A percentile compares a stretch with the other conserved stretches of the same genome.
Evolutionary conservation across 2,329 filamentous ascomycete species (phyloP).

Genomic region (Thielaviopsis ethacetica): DNA sequence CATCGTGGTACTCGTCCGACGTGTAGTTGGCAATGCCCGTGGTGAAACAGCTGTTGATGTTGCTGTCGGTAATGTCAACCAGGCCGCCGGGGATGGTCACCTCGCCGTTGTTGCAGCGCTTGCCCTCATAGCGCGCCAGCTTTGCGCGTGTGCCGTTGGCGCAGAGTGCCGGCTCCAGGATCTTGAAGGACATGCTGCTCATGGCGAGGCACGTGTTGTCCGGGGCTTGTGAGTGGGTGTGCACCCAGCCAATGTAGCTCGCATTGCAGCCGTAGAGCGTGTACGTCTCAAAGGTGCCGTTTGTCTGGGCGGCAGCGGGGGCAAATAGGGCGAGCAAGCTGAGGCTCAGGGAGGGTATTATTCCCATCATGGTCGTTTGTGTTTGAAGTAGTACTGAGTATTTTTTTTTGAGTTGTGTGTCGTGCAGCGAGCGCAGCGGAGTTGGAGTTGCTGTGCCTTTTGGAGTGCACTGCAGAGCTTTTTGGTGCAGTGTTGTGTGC

Average conservation of each 20-base stretch:
- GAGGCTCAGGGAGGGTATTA: not conserved
- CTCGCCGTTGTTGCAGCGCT: constrained; percentile 11
- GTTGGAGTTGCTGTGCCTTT: not conserved
- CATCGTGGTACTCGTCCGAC: constrained; percentile 7
- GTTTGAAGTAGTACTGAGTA: no score
- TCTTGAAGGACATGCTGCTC: constrained; percentile 10
- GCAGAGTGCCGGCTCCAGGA: constrained; percentile 10
- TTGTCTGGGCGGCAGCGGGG: constrained; percentile 5
- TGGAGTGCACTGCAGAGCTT: not conserved
- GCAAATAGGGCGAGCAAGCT: not conserved
- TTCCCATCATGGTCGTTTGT: not conserved
- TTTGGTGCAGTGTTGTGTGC: no score
- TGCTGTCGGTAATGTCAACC: constrained; percentile 9
- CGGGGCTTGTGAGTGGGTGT: constrained; percentile 8
- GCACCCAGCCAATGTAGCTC: constrained; percentile 3
- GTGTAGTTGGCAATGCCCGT: constrained; percentile 5
- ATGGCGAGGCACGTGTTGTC: constrained; percentile 11
- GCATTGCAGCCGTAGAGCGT: constrained; percentile 10
- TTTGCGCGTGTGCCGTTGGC: constrained; percentile 13
- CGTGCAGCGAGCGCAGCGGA: not conserved
- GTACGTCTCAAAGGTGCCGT: constrained; percentile 11
- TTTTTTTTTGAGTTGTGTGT: not conserved
- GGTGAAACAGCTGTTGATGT: constrained; percentile 8
- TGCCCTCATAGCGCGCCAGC: constrained; percentile 12
- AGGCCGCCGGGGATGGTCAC: constrained; percentile 11